Conservation (phyloP, 2,329 filamentous ascomycete species). For the Scytalidium sp. region DNA sequence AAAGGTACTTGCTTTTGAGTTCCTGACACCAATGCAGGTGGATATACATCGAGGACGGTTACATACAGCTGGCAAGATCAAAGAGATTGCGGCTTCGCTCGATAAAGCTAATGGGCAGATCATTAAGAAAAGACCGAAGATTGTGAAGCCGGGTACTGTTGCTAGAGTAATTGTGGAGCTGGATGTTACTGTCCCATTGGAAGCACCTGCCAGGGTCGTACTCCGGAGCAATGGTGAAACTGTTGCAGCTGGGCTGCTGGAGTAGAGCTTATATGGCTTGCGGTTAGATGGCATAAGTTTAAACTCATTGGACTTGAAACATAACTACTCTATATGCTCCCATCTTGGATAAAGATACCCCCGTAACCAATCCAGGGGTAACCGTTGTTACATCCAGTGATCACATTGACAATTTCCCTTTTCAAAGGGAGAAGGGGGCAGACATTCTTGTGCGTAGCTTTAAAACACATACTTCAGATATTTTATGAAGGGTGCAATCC, state of each 20-base stretch:
- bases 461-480: too few species aligned
- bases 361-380: too few species aligned
- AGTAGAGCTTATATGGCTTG: too few species aligned
- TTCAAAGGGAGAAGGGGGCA: too few species aligned
- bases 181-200: slow-evolving; percentile 71
- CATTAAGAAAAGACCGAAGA: slow-evolving; percentile 78
- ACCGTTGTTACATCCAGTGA: too few species aligned
- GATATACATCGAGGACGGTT: slow-evolving; percentile 86
- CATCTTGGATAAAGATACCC: too few species aligned
- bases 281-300: too few species aligned
- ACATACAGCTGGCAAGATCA: slow-evolving; percentile 73
- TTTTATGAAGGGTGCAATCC: too few species aligned
- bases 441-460: too few species aligned
- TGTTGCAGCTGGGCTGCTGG: slow-evolving; percentile 81
- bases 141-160: slow-evolving; percentile 76
- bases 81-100: slow-evolving; percentile 66
- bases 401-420: too few species aligned
- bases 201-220: slow-evolving; percentile 76
- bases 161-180: slow-evolving; percentile 76
- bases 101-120: slow-evolving; percentile 77
- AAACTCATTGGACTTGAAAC: too few species aligned
- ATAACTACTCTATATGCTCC: too few species aligned
- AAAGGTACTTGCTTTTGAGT: slow-evolving; percentile 86
- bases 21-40: slow-evolving; percentile 82
- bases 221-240: slow-evolving; percentile 78